Percentiles rank a stretch among this genome's conserved stretches.
Conservation (phyloP, 2,329 filamentous ascomycete genomes). For the Sphaerostilbella broomeana region DNA sequence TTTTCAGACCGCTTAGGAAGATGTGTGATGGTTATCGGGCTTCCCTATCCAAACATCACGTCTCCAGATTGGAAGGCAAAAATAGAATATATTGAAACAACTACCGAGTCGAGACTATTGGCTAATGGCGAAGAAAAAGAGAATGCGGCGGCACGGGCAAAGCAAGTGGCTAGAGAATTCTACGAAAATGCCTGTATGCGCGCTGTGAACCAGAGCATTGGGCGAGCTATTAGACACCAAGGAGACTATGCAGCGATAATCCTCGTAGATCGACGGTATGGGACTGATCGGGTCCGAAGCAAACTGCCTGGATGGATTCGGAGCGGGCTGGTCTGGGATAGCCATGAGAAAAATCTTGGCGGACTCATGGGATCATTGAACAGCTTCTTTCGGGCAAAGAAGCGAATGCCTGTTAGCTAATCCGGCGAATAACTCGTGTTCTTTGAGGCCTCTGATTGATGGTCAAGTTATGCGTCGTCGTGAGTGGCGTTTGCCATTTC, state of each 20-base stretch:
- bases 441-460: no score
- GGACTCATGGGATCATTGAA: constrained; percentile 53
- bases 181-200: constrained; percentile 96
- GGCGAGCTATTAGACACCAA: constrained; percentile 80
- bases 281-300: constrained; percentile 59
- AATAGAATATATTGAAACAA: constrained; percentile 74
- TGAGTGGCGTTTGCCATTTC: no score
- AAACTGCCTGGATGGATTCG: constrained; percentile 91
- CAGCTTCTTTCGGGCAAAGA: constrained; percentile 53
- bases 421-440: no score
- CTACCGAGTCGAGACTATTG: constrained; percentile 34
- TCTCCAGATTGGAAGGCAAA: constrained; percentile 91
- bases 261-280: constrained; percentile 75
- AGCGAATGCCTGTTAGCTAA: no score
- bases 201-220: constrained; percentile 94
- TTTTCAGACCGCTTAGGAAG: constrained; percentile 88
- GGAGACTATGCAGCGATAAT: constrained; percentile 88
- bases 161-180: constrained; percentile 64
- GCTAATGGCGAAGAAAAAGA: constrained; percentile 15
- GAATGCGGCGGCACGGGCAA: constrained; percentile 30
- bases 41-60: constrained; percentile 87
- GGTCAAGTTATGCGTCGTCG: no score
- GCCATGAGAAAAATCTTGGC: constrained; percentile 45
- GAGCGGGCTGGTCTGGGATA: constrained; percentile 52
- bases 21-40: constrained; percentile 82